Base-by-base conservation (phyloP, 2,329 filamentous ascomycete genomes). In the Didymella keratinophila region DNA sequence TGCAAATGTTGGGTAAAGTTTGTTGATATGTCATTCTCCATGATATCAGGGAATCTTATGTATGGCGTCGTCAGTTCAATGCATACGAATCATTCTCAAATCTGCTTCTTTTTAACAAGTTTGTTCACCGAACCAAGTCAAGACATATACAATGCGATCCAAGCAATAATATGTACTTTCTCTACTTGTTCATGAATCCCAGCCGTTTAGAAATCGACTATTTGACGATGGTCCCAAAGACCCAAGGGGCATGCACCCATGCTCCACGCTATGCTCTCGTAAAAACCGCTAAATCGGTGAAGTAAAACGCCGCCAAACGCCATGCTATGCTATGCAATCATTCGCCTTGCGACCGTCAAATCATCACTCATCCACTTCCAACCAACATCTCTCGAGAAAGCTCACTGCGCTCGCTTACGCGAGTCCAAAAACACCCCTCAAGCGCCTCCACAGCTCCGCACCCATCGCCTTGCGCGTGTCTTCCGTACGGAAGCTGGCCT, bases 401-500 rank as follows among this genome's bases (percentile, higher is more conserved):
- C n/a, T n/a, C 10, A 16, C 32, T 16, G 3, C 12, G 5, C 32
- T 2, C 46, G 2, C 25, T 25, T 62, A 74, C 1, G 64, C 66
- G 10, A 73, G 45, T 0, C 71, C 72, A 48, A 74, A 62, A 32
- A 61, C 57, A 16, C 61, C 66, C 67, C 61, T 76, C 30, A 67
- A 46, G 41, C 78, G 62, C 67, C 80, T 77, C 68, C 71, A 75
- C 44, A 86, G 61, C 74, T 87, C 84, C 47, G 60, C 67, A 12
- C 76, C 76, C 81, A 86, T 84, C 10, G 83, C 84, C 49, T 64
- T 70, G 56, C 81, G 75, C 20, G 82, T 84, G 57, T 82, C 83
- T 46, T 72, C 75, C 1, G 85, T 87, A 54, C 86, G 75, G 18
- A 79, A 76, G 43, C 85, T 83, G 5, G 86, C 85, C 76, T 88